A percentile compares a stretch with the other conserved stretches of the same genome.
Evolutionary conservation across 352 stramenopile genomes (phyloP).

Genomic region (Phytopythium cucurbitacearum): DNA sequence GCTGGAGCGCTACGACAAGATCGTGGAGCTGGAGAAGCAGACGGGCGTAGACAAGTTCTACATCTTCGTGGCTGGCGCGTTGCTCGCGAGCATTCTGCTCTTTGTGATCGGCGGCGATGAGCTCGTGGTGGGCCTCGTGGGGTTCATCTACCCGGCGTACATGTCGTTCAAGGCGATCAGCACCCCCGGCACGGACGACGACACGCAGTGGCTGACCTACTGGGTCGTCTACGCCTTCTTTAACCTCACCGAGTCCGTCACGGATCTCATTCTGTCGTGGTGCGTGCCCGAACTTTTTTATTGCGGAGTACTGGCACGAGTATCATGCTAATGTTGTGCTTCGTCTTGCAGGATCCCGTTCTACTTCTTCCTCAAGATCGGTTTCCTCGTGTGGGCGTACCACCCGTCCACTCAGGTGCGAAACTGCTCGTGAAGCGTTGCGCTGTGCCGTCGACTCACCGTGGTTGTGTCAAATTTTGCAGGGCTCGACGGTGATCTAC

Average conservation of each 20-base stretch:
- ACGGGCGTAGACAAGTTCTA: constrained; percentile 88
- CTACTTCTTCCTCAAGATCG: constrained; percentile 87
- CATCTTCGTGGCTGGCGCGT: constrained; percentile 50
- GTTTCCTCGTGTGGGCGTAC: constrained; percentile 84
- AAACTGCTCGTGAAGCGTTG: neutral
- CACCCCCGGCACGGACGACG: constrained; percentile 58
- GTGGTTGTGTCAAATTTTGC: neutral
- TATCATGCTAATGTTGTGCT: neutral
- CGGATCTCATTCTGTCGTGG: constrained; percentile 78
- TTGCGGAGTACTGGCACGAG: neutral
- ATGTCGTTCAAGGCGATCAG: constrained; percentile 88
- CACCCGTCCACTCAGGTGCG: constrained; percentile 65
- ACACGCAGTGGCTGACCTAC: constrained; percentile 90
- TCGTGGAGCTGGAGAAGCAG: constrained; percentile 82
- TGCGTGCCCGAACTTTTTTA: constrained; percentile 14
- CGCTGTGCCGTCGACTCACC: neutral
- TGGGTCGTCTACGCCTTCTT: constrained; percentile 97
- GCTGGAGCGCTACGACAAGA: constrained; percentile 79
- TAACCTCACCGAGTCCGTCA: constrained; percentile 91
- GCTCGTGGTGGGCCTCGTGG: constrained; percentile 78
- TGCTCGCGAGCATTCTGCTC: constrained; percentile 59
- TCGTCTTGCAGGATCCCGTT: constrained; percentile 55
- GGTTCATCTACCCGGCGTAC: constrained; percentile 88
- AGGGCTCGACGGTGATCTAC: constrained; percentile 85
- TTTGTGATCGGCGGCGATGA: constrained; percentile 77